Evolutionary conservation across 305 asterid genomes (phyloP).

Genomic region (Plantago coronopus): DNA sequence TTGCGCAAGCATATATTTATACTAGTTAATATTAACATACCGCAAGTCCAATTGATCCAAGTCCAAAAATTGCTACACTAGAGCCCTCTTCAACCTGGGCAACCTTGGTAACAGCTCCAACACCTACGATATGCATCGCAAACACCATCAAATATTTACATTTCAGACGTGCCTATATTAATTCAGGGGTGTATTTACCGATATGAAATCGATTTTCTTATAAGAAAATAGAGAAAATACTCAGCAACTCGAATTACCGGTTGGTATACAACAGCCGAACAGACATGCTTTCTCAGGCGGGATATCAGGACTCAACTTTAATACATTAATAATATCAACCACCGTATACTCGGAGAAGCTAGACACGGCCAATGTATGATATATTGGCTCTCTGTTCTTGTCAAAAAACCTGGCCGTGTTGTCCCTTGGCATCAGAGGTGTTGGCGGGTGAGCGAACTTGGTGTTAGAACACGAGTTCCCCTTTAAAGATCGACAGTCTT

Average conservation of each 20-base stretch:
- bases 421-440: conserved; percentile 35
- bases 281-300: conserved; percentile 50
- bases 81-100: conserved; percentile 48
- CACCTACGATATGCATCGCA: conserved; percentile 24
- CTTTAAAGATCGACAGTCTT: conserved; percentile 38
- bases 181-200: too few relatives aligned
- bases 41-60: conserved; percentile 50
- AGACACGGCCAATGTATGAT: conserved; percentile 39
- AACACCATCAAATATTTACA: background rate
- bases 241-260: conserved; percentile 24
- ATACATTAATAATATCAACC: conserved; percentile 39
- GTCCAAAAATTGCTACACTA: conserved; percentile 46
- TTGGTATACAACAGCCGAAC: conserved; percentile 51
- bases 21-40: too few relatives aligned
- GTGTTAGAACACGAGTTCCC: conserved; percentile 37
- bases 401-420: conserved; percentile 45
- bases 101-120: conserved; percentile 47
- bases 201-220: too few relatives aligned
- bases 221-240: too few relatives aligned
- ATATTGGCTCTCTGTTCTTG: conserved; percentile 32
- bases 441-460: conserved; percentile 27
- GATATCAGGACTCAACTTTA: conserved; percentile 32
- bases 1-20: too few relatives aligned
- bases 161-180: too few relatives aligned
- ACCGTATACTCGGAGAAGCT: conserved; percentile 52